Conservation (phyloP, 345 rosid species). For the Bruguiera gymnorhiza region DNA sequence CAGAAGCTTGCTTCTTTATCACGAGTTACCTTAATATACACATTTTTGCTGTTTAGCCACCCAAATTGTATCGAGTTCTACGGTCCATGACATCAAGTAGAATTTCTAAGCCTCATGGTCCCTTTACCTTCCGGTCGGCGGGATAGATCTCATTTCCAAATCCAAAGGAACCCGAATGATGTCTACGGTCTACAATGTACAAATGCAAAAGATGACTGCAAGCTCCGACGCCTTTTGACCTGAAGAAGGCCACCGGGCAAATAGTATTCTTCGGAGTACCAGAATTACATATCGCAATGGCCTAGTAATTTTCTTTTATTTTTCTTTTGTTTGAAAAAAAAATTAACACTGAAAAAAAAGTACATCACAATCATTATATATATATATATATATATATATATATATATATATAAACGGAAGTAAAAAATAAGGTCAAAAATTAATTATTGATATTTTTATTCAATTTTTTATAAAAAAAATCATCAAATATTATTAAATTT, state of each 20-base stretch:
- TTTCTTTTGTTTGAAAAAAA: no score
- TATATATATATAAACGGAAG: no score
- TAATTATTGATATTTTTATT: no score
- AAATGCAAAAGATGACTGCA: constrained; percentile 24
- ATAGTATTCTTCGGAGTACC: not conserved
- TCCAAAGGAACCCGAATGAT: constrained; percentile 18
- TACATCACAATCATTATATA: no score
- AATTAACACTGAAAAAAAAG: no score
- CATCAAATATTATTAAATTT: no score
- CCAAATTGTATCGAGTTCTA: not conserved
- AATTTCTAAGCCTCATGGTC: not conserved
- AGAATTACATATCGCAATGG: not conserved
- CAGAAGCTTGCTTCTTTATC: constrained; percentile 11
- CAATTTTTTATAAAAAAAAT: no score
- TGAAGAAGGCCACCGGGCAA: not conserved
- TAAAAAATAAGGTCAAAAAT: no score
- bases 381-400: no score
- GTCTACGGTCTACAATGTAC: constrained; percentile 18
- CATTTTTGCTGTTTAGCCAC: no score
- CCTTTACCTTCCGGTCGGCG: constrained; percentile 4
- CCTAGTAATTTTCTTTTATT: no score
- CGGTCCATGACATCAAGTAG: not conserved
- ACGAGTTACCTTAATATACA: no score
- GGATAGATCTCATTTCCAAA: constrained; percentile 16
- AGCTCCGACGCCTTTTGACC: constrained; percentile 19